Conservation (phyloP, 73 alveolate genomes). For the Uronychia setigera region DNA sequence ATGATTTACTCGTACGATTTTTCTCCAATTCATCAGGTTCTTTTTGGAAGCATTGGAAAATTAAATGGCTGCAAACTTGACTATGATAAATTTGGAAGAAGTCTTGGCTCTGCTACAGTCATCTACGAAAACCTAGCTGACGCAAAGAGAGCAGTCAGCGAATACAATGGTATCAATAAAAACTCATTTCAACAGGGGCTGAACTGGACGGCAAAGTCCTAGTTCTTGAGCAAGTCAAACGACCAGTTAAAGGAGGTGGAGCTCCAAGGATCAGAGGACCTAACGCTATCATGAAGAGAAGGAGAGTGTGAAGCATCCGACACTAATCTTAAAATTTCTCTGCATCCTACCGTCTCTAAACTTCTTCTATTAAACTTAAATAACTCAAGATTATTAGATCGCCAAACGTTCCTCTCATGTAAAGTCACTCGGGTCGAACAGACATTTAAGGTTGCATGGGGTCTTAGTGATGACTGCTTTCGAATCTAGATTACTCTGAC, state of each 20-base stretch:
- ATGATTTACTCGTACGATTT: neutral
- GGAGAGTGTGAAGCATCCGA: neutral
- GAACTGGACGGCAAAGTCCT: conserved; percentile 42
- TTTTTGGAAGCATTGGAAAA: conserved; percentile 30
- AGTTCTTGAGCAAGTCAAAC: conserved; percentile 15
- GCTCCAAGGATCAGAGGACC: neutral
- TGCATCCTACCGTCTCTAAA: neutral
- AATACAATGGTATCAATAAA: conserved; percentile 18
- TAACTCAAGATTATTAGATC: neutral
- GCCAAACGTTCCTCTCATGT: no score
- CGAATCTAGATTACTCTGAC: neutral
- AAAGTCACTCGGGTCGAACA: conserved; percentile 1
- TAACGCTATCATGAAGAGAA: neutral
- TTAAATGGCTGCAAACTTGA: conserved; percentile 21
- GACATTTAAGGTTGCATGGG: neutral
- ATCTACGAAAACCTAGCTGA: conserved; percentile 24
- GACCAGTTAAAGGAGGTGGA: neutral
- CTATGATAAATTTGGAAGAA: conserved; percentile 26
- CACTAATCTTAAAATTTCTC: neutral
- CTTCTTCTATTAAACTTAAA: neutral
- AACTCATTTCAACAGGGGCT: conserved; percentile 1
- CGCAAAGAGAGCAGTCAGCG: conserved; percentile 28
- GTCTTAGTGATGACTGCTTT: neutral
- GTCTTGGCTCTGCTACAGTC: conserved; percentile 31
- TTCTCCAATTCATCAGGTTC: neutral